These are phyloP conservation scores for Pythium folliculosum DNA, from an alignment of 352 stramenopile genomes.

Conservation along the genomic window DNA sequence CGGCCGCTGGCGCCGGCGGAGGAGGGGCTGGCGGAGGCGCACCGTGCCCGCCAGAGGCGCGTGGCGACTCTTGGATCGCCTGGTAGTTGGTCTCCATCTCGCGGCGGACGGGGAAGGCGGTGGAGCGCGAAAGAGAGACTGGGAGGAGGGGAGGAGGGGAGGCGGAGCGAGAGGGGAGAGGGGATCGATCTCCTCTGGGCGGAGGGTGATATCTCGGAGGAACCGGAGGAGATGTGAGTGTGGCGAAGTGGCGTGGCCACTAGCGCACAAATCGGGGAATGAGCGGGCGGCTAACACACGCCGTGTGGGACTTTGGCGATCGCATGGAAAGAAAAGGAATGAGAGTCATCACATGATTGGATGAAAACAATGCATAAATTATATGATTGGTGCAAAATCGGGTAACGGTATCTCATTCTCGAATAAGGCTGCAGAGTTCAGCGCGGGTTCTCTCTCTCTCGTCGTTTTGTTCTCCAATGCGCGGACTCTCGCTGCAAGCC, in stretches of 20 bases:
- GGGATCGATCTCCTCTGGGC: neutral
- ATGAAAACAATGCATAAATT: neutral
- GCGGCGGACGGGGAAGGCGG: neutral
- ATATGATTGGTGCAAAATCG: constrained; percentile 15
- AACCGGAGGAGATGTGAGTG: neutral
- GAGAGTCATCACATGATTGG: constrained; percentile 4
- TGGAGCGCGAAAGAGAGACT: constrained; percentile 3
- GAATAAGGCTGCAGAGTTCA: constrained; percentile 22
- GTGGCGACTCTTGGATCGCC: constrained; percentile 26
- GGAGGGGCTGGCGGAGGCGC: neutral
- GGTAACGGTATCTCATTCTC: constrained; percentile 14
- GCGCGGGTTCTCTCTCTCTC: constrained; percentile 7
- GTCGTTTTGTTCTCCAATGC: neutral
- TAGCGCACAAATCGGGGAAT: neutral
- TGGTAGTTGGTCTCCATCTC: constrained; percentile 25
- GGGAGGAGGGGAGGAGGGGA: neutral
- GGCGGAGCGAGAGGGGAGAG: neutral
- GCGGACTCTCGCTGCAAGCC: neutral
- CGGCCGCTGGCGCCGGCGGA: neutral
- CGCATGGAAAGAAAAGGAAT: constrained; percentile 5
- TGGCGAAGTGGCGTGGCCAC: neutral
- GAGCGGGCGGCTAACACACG: neutral
- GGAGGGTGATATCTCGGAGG: neutral
- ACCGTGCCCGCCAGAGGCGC: constrained; percentile 6
- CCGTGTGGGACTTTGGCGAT: neutral